phyloP scores from a whole-genome alignment of 2,329 filamentous ascomycete species.

The Hypoxylon sp. region DNA sequence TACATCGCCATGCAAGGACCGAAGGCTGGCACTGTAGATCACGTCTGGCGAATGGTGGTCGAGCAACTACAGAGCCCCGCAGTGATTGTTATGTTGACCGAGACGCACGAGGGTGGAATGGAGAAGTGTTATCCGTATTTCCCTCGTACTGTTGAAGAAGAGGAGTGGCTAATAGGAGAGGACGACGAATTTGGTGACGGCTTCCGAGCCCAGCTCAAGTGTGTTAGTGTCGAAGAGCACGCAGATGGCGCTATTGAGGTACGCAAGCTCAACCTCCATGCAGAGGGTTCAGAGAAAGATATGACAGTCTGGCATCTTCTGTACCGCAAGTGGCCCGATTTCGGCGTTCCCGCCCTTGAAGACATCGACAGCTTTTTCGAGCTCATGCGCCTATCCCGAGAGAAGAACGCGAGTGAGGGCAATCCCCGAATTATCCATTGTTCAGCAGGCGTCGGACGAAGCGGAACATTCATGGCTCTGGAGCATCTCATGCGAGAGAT shows the following conservation, averaged over 20 bases:
- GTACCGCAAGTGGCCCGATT: slow-evolving; percentile 92
- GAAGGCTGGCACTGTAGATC: slow-evolving; percentile 79
- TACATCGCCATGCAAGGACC: slow-evolving; percentile 98
- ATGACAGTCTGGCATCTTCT: slow-evolving; percentile 81
- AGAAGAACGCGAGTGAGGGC: slow-evolving; percentile 66
- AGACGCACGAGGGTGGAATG: slow-evolving; percentile 81
- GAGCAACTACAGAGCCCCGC: slow-evolving; percentile 79
- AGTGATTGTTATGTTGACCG: slow-evolving; percentile 95
- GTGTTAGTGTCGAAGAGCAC: slow-evolving; percentile 73
- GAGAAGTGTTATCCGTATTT: slow-evolving; percentile 95
- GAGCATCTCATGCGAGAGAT: slow-evolving; percentile 91
- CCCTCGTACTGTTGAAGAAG: slow-evolving; percentile 69
- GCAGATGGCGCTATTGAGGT: slow-evolving; percentile 76
- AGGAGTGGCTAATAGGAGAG: slow-evolving; percentile 72
- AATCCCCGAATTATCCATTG: slow-evolving; percentile 89
- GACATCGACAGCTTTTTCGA: slow-evolving; percentile 78
- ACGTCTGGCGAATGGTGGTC: slow-evolving; percentile 97
- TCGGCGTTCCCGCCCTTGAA: slow-evolving; percentile 80
- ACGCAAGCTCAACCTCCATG: slow-evolving; percentile 76
- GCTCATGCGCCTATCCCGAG: slow-evolving; percentile 76
- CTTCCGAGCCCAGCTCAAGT: slow-evolving; percentile 77
- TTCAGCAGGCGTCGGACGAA: slow-evolving; percentile 93
- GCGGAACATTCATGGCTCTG: slow-evolving; percentile 95
- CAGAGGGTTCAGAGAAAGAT: slow-evolving; percentile 61
- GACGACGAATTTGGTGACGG: slow-evolving; percentile 75